Percentiles rank a stretch among this genome's conserved stretches.
Conservation (phyloP, 495 filamentous ascomycete genomes). For the Penicillium coffeae region DNA sequence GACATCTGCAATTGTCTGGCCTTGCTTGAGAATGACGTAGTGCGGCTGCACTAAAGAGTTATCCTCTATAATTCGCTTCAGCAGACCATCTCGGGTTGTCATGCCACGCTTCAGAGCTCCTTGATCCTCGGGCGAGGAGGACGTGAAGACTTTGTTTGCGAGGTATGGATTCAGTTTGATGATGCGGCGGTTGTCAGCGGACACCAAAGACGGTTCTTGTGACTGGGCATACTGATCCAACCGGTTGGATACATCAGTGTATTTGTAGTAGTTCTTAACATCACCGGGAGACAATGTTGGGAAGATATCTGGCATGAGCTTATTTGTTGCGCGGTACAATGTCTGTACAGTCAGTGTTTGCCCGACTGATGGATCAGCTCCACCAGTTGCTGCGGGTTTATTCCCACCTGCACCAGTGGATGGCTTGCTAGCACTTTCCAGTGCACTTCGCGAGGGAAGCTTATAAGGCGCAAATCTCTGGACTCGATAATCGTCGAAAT, state of each 20-base stretch:
- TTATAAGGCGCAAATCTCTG: constrained; percentile 60
- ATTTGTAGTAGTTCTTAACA: constrained; percentile 51
- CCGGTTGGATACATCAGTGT: constrained; percentile 37
- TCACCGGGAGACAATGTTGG: constrained; percentile 38
- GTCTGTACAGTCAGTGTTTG: constrained; percentile 54
- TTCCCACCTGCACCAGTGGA: constrained; percentile 29
- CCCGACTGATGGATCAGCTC: constrained; percentile 49
- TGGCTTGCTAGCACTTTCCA: constrained; percentile 32
- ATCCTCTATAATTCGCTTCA: constrained; percentile 54
- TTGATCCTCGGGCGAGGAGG: constrained; percentile 50
- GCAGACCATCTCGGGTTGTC: constrained; percentile 59
- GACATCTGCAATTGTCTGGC: constrained; percentile 45
- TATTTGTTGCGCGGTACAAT: constrained; percentile 53
- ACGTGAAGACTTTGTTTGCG: constrained; percentile 56
- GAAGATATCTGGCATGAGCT: constrained; percentile 54
- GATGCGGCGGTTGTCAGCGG: constrained; percentile 58
- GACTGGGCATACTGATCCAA: constrained; percentile 44
- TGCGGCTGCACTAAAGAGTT: constrained; percentile 44
- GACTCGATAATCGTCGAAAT: constrained; percentile 56
- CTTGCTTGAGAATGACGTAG: constrained; percentile 55
- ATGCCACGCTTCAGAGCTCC: constrained; percentile 54
- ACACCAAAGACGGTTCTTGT: constrained; percentile 54
- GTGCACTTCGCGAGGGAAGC: constrained; percentile 44
- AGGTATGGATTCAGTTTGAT: constrained; percentile 61
- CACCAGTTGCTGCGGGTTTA: constrained; percentile 37